These are phyloP conservation scores for Aspergillus leporis DNA, from an alignment of 495 filamentous ascomycete genomes.

Conservation along the genomic window DNA sequence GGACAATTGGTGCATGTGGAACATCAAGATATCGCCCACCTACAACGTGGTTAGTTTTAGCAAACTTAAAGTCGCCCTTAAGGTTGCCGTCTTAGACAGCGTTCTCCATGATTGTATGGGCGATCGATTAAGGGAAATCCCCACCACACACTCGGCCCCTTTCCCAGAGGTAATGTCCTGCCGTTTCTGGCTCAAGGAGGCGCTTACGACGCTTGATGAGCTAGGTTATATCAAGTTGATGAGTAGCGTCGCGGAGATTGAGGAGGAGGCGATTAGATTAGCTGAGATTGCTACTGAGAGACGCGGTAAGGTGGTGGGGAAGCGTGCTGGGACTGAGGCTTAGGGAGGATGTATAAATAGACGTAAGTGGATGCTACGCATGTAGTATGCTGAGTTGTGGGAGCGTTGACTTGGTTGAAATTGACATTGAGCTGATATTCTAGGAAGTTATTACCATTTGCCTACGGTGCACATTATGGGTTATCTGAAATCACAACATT, in stretches of 20 bases:
- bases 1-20: conserved; percentile 13
- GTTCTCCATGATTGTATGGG: conserved; percentile 21
- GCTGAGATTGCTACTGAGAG: no score
- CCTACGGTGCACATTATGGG: no score
- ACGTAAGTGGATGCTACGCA: no score
- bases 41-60: conserved; percentile 3
- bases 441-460: no score
- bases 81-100: conserved; percentile 23
- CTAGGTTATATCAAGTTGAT: conserved; percentile 26
- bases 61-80: conserved; percentile 21
- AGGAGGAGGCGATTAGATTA: conserved; percentile 21
- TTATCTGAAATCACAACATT: no score
- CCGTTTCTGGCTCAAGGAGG: conserved; percentile 31
- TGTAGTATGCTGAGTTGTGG: no score
- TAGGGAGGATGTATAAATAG: no score
- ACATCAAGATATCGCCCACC: conserved; percentile 16
- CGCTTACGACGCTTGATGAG: conserved; percentile 27
- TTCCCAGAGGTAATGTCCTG: conserved; percentile 23
- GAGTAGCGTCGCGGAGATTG: conserved; percentile 17
- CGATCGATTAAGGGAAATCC: conserved; percentile 18
- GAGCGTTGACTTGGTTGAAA: no score
- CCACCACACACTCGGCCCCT: conserved; percentile 22
- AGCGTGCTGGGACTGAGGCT: no score
- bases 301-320: no score
- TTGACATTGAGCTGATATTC: no score